Conservation (phyloP, 257 asterid species). For the Anisodus acutangulus region DNA sequence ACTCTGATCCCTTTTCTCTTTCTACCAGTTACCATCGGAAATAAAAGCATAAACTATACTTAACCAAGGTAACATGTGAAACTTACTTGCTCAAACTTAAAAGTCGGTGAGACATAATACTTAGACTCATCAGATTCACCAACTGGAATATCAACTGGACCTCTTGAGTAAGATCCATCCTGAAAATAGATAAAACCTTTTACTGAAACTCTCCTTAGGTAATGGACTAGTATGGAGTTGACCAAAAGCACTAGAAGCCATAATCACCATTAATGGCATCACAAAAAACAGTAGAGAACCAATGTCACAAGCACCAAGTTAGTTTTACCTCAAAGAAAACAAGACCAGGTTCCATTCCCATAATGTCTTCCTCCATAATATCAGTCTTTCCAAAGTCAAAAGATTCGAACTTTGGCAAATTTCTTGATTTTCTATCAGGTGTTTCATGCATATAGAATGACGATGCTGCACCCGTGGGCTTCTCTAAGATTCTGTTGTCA, state of each 20-base stretch:
- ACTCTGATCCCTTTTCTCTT: neutral
- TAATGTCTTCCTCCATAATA: slow-evolving; percentile 95
- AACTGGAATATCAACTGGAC: slow-evolving; percentile 85
- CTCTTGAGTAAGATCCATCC: slow-evolving; percentile 99
- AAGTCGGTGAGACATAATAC: slow-evolving; percentile 81
- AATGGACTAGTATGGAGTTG: neutral
- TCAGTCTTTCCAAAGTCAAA: slow-evolving; percentile 79
- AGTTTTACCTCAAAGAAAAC: slow-evolving; percentile 88
- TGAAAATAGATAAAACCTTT: slow-evolving; percentile 48
- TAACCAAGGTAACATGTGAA: slow-evolving; percentile 22
- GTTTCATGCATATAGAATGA: slow-evolving; percentile 35
- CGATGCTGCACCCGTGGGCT: slow-evolving; percentile 34
- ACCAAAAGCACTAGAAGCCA: neutral
- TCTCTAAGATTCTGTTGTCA: slow-evolving; percentile 37
- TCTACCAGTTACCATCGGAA: neutral
- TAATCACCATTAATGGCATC: slow-evolving; percentile 1
- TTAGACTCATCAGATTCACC: slow-evolving; percentile 66
- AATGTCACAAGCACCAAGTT: neutral
- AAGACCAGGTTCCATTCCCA: slow-evolving; percentile 97
- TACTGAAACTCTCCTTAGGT: neutral
- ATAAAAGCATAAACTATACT: neutral
- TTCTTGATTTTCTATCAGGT: slow-evolving; percentile 40
- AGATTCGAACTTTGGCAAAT: slow-evolving; percentile 75
- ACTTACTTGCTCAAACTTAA: slow-evolving; percentile 95
- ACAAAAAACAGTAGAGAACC: neutral